Percentiles rank a stretch among this genome's conserved stretches.
Conservation (phyloP, 2,329 filamentous ascomycete genomes). For the Penicillium vulpinum region DNA sequence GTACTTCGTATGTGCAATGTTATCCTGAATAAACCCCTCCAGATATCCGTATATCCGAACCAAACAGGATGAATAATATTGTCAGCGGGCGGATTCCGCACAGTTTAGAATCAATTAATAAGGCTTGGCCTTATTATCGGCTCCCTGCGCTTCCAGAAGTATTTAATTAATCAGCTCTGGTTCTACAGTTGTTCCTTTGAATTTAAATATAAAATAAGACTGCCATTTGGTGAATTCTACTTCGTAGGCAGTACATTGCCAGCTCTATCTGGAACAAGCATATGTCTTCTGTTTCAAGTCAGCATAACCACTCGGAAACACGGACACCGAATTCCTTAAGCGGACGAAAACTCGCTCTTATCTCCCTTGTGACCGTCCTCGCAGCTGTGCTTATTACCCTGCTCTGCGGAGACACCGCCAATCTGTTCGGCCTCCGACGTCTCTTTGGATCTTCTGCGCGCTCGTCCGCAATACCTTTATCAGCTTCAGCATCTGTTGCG, state of each 20-base stretch:
- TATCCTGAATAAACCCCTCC: not conserved
- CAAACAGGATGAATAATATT: not conserved
- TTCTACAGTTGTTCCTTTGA: not conserved
- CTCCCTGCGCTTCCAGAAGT: conserved; percentile 9
- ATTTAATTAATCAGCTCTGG: not conserved
- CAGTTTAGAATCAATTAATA: conserved; percentile 5
- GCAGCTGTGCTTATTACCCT: conserved; percentile 24
- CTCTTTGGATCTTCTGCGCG: conserved; percentile 19
- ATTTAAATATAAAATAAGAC: not conserved
- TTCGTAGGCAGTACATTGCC: not conserved
- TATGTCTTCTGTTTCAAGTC: conserved; percentile 25
- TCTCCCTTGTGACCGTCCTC: conserved; percentile 21
- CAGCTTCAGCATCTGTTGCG: conserved; percentile 3
- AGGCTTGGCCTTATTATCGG: conserved; percentile 20
- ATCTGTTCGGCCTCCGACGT: conserved; percentile 31
- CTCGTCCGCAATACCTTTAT: conserved; percentile 2
- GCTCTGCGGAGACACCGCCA: conserved; percentile 23
- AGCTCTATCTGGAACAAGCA: not conserved
- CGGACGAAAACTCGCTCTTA: conserved; percentile 12
- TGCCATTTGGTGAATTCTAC: not conserved
- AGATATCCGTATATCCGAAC: conserved; percentile 11
- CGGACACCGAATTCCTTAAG: not conserved
- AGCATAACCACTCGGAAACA: conserved; percentile 1
- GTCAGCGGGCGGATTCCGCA: conserved; percentile 26
- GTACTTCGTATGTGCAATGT: not conserved